Percentiles rank a stretch among this genome's conserved stretches.
Conservation (phyloP, 1,139 yeast species). For the Cylindricascospora bacillispora region DNA sequence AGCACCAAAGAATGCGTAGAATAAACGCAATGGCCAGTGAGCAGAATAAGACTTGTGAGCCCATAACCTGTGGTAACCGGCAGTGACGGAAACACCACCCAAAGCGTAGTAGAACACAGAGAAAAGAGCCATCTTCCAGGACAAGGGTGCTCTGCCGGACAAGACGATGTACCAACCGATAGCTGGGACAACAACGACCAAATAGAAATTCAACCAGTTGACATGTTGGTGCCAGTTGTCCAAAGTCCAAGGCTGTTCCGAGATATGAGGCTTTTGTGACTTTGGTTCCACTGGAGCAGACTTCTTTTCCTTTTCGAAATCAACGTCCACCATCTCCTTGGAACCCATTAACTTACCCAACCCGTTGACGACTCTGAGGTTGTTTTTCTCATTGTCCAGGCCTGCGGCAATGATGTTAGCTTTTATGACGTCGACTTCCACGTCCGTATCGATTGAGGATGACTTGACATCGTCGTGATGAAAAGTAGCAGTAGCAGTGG, state of each 20-base stretch:
- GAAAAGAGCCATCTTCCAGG: constrained; percentile 45
- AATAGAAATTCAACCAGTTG: constrained; percentile 84
- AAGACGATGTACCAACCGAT: constrained; percentile 46
- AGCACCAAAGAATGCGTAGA: constrained; percentile 79
- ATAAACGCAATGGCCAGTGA: constrained; percentile 50
- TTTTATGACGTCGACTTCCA: constrained; percentile 50
- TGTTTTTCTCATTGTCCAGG: constrained; percentile 53
- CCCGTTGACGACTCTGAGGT: constrained; percentile 63
- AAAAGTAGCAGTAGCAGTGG: too few relatives aligned
- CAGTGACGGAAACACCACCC: constrained; percentile 87
- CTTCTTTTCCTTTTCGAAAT: constrained; percentile 46
- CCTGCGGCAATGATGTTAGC: constrained; percentile 89
- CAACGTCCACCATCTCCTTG: constrained; percentile 48
- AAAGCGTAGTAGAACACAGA: constrained; percentile 50
- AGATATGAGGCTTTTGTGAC: constrained; percentile 48
- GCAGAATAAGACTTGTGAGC: constrained; percentile 86
- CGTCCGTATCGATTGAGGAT: too few relatives aligned
- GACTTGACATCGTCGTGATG: too few relatives aligned
- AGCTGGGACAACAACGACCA: constrained; percentile 61
- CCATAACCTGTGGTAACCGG: constrained; percentile 84
- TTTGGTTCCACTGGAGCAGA: constrained; percentile 6
- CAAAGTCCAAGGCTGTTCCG: constrained; percentile 84
- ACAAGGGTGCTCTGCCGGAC: constrained; percentile 39
- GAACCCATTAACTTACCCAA: constrained; percentile 74
- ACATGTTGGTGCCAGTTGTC: constrained; percentile 77